Evolutionary conservation across 176 grass and related monocot species (phyloP), one percentile per base, ranked within the genome.

Genomic region (Avena sativa): DNA sequence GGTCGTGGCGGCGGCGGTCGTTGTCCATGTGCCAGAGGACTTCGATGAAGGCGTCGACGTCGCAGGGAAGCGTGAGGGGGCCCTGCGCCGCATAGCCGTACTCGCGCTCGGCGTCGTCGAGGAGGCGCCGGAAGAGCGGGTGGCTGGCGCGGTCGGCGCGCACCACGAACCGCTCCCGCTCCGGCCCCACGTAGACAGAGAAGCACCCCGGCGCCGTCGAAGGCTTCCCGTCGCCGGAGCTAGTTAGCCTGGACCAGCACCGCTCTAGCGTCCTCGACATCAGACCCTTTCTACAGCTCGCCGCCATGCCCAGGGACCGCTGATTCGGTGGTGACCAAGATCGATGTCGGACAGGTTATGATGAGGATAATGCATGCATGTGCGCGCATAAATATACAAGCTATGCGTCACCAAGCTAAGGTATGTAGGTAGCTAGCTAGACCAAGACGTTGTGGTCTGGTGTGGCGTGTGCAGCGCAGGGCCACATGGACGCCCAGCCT

Each of bases 41-140:
- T 76, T 81, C 83, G 10, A 82, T 85, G 89, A 98, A 98, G 13
- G 89, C 72, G 85, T 88, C 89, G 58, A 92, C 95, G 80, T 59
- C 59, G 87, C 93, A 98, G 9, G 93, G 95, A 30, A 98, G 86
- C 81, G 85, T 83, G 51, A 98, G 87, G 2, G 95, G 91, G 12
- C 95, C 95, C 64, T 89, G 83, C 20, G 90, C 84, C 12, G 90
- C 49, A 80, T 89, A 91, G 25, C 92, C 95, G 75, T 90, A 93
- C 83, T 84, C 95, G 11, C 49, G 84, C 81, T 97, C 95, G 36
- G 92, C 92, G 84, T 94, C 92, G 68, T 94, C 91, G 14, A 97
- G 95, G 66, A 97, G 89, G 65, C 59, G 81, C 13, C 60, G 86
- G 87, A 97, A 93, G 38, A 97, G 79, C 48, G 85, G 87, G 74